phyloP scores from a whole-genome alignment of 176 grass and related monocot genomes.

The Guadua angustifolia region DNA sequence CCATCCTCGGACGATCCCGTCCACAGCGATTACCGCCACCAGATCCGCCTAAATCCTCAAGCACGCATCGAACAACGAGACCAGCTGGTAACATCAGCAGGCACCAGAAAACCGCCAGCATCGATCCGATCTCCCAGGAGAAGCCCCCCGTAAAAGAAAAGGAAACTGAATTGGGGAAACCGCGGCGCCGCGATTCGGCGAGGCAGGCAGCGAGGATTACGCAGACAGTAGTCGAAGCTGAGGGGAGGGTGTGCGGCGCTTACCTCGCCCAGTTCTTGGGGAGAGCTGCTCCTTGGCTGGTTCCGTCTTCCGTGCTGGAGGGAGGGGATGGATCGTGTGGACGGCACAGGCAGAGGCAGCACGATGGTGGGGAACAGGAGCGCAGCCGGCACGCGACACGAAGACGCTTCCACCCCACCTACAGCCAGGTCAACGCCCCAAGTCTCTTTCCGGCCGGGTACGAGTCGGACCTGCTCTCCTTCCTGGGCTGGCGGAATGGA shows the following conservation, averaged over 20 bases:
- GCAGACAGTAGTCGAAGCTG: neutral
- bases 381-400: constrained; percentile 32
- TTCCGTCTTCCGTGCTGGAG: constrained; percentile 1
- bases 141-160: too few relatives aligned
- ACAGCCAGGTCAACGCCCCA: neutral
- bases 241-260: neutral
- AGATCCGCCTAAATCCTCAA: constrained; percentile 2
- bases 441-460: too few relatives aligned
- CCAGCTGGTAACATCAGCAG: neutral
- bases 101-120: neutral
- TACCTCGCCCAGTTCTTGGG: neutral
- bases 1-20: neutral
- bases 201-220: neutral
- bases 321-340: neutral
- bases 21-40: neutral
- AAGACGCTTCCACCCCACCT: neutral
- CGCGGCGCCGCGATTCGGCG: neutral
- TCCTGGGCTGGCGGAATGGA: too few relatives aligned
- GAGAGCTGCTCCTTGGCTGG: neutral
- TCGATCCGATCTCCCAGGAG: neutral
- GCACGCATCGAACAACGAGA: neutral
- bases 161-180: neutral
- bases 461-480: too few relatives aligned
- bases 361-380: neutral
- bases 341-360: neutral